Evolutionary conservation across 192 early-diverging fungal species (phyloP).

Genomic region (Backusella sp.): DNA sequence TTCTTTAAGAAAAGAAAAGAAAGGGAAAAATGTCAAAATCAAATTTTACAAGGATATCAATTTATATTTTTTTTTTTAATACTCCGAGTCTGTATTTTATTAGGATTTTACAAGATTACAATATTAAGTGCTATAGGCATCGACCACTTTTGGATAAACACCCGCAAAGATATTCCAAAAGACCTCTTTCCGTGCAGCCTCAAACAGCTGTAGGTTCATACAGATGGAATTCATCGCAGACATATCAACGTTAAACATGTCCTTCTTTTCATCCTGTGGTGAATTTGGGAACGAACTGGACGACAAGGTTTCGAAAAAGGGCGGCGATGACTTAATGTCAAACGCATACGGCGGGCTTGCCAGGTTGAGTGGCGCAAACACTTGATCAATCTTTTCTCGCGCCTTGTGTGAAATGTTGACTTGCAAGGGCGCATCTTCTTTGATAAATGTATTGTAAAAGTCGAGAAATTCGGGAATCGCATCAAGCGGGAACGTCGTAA

Average conservation of each 20-base stretch:
- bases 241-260: background rate
- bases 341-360: background rate
- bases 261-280: background rate
- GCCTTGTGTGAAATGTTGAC: conserved; percentile 22
- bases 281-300: background rate
- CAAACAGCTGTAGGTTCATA: background rate
- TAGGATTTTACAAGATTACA: background rate
- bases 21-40: background rate
- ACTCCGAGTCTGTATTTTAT: background rate
- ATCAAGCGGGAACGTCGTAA: background rate
- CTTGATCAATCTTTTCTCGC: background rate
- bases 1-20: background rate
- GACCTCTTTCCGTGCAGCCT: conserved; percentile 15
- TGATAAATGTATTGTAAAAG: conserved; percentile 26
- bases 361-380: background rate
- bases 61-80: background rate
- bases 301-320: background rate
- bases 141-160: conserved; percentile 18
- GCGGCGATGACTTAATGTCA: background rate
- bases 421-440: conserved; percentile 7
- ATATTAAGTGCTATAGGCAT: background rate
- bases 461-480: background rate
- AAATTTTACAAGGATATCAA: background rate
- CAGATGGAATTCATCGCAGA: background rate
- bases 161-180: conserved; percentile 19